phyloP scores from a whole-genome alignment of 257 asterid species.

The Galeopsis tetrahit region DNA sequence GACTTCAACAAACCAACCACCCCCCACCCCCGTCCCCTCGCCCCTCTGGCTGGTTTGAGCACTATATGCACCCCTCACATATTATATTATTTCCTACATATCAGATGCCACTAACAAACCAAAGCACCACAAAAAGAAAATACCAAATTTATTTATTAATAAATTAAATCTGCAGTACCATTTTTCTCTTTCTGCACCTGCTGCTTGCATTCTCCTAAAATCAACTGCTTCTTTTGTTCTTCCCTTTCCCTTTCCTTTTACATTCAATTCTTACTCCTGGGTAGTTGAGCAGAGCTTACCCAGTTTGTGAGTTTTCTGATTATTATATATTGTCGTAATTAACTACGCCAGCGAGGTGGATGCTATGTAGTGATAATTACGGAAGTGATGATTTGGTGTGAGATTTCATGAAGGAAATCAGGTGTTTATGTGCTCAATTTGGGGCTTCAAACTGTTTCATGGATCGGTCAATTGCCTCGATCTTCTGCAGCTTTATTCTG shows the following conservation, averaged over 20 bases:
- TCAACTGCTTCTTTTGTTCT: conserved; percentile 29
- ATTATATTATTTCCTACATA: not conserved
- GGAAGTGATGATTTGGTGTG: conserved; percentile 34
- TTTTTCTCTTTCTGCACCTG: conserved; percentile 6
- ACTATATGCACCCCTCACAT: conserved; percentile 5
- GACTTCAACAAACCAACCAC: conserved; percentile 30
- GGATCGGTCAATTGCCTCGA: conserved; percentile 64
- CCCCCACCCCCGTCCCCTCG: too few species aligned
- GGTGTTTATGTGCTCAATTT: conserved; percentile 30
- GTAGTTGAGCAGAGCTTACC: conserved; percentile 21
- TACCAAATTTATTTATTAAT: too few species aligned
- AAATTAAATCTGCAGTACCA: not conserved
- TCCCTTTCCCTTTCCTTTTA: conserved; percentile 1
- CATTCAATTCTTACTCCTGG: conserved; percentile 3
- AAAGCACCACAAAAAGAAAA: conserved; percentile 8
- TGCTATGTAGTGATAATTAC: conserved; percentile 26
- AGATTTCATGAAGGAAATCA: conserved; percentile 30
- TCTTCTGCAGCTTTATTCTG: conserved; percentile 53
- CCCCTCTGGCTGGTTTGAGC: not conserved
- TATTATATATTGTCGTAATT: not conserved
- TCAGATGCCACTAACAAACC: conserved; percentile 26
- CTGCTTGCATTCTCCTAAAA: conserved; percentile 31
- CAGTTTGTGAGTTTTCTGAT: conserved; percentile 8
- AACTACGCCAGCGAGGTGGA: conserved; percentile 21
- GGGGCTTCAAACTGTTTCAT: conserved; percentile 36